Base-by-base conservation (phyloP, 2,329 filamentous ascomycete species). In the Fusarium decemcellulare region DNA sequence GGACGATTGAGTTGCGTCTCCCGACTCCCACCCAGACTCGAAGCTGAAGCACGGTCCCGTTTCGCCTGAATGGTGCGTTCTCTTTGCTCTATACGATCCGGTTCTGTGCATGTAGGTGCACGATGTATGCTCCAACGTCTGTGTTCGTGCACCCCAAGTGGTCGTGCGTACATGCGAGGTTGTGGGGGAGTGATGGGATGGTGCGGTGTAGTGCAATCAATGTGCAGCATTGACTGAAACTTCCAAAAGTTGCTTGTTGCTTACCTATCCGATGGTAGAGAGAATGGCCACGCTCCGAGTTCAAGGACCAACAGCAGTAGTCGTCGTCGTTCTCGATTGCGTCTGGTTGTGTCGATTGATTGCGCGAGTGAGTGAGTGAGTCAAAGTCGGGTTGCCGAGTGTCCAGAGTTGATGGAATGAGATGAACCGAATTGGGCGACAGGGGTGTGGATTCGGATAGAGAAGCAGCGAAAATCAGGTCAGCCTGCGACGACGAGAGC, bases 321-420 rank as follows among this genome's bases (percentile, higher is more conserved):
- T 67, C 50, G 67, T 70, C 57, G 59, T 67, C 15, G 23, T 42
- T 16, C 30, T 16, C 29, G 44, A 42, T 43, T 43, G 34, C 16
- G 36, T 54, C n/a, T 65, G 11, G 66, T 64, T 53, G 34, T 63
- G 59, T 43, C 47, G 59, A 63, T 56, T 23, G 23, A 23, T 23
- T 23, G 23, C 23, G 23, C 23, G 23, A 23, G 23, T 58, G 43
- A 50, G n/a, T 27, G 40, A 36, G 43, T 54, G 53, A 65, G 52
- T 68, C 63, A 61, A 50, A 32, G 42, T 55, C 48, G 65, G 63
- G 67, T 58, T 53, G 47, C 61, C 39, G 18, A 39, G 51, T 57
- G 43, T 60, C 64, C 58, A 64, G 55, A 60, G 46, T 52, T 46
- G 52, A 70, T 62, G 65, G 65, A 67, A 68, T 71, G 68, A 58